Evolutionary conservation across 2,329 filamentous ascomycete genomes (phyloP), one percentile per base, ranked within the genome.

Genomic region (Pezicula radicicola): DNA sequence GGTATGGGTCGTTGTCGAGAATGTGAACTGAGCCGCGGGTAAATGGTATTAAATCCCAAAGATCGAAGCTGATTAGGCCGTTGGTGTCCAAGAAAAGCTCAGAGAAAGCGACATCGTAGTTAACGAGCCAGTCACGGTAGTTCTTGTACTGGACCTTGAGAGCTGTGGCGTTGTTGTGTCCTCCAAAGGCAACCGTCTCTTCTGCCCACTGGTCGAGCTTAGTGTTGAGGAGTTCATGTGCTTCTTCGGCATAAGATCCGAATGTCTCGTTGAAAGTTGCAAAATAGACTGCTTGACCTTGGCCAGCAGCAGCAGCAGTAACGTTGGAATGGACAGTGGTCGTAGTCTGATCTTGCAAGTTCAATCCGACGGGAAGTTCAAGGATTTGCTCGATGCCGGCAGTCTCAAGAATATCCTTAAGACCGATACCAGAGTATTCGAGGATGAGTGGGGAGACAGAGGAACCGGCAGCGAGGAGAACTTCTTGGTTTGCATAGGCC

Each of bases 11-110:
- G 28, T 43, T 54, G 50, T 49, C 40, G 8, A 60, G 46, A 21
- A 62, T 59, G 13, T 62, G 59, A 6, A 60, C 53, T 12, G 50
- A 65, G 1, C 64, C 63, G 5, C 65, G 60, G 2, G 65, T 61
- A 49, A 67, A 67, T 8, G 63, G 65, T 10, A 67, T 57, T 4
- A 67, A 51, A 33, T 63, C 54, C 65, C 64, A 66, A 2, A 66
- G 16, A 37, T 63, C 63, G 21, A 66, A 63, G 45, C 53, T 60
- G 12, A 65, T 60, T 1, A 55, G 48, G 3, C 58, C 60, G 9
- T 46, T 44, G 1, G 61, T 64, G 19, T 67, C 63, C 8, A 67
- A 4, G 51, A 67, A 66, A 2, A 66, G 55, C 41, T 67, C 64
- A 0, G 55, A 46, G 39, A 53, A 66, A 1, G 63, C 55, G 37